Percentiles rank a stretch among this genome's conserved stretches.
Conservation (phyloP, 1,284 basidiomycete genomes). For the Naganishia cerealis region DNA sequence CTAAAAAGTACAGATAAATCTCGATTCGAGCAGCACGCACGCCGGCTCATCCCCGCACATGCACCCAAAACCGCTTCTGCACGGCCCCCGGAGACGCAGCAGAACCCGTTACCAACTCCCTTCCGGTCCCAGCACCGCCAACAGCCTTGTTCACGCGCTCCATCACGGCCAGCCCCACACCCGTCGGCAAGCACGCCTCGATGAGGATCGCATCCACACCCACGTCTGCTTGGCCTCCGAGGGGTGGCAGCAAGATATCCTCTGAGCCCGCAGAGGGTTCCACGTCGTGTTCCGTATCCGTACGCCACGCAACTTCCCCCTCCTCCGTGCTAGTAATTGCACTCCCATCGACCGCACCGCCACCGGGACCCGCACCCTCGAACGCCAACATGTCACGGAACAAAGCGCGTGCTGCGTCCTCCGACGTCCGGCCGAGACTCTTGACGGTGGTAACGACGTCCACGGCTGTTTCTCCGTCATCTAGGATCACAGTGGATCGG, state of each 20-base stretch:
- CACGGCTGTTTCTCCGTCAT: background rate
- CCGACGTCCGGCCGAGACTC: constrained; percentile 67
- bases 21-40: too few relatives aligned
- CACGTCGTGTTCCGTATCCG: background rate
- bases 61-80: constrained; percentile 31
- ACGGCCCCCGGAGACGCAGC: too few relatives aligned
- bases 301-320: background rate
- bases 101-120: background rate
- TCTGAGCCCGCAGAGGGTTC: background rate
- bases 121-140: constrained; percentile 55
- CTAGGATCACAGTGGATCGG: too few relatives aligned
- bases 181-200: constrained; percentile 77
- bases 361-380: constrained; percentile 55
- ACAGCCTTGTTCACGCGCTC: constrained; percentile 96
- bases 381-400: constrained; percentile 85
- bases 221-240: background rate
- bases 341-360: background rate
- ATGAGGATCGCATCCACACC: constrained; percentile 82
- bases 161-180: constrained; percentile 92
- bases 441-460: constrained; percentile 1
- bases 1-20: too few relatives aligned
- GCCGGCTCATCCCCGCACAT: background rate
- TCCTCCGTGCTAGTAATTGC: background rate
- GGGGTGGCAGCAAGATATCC: background rate
- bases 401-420: constrained; percentile 73